A percentile compares a stretch with the other conserved stretches of the same genome.
These are phyloP conservation scores for Luvunga scandens DNA, from an alignment of 345 rosid species.

Conservation along the genomic window DNA sequence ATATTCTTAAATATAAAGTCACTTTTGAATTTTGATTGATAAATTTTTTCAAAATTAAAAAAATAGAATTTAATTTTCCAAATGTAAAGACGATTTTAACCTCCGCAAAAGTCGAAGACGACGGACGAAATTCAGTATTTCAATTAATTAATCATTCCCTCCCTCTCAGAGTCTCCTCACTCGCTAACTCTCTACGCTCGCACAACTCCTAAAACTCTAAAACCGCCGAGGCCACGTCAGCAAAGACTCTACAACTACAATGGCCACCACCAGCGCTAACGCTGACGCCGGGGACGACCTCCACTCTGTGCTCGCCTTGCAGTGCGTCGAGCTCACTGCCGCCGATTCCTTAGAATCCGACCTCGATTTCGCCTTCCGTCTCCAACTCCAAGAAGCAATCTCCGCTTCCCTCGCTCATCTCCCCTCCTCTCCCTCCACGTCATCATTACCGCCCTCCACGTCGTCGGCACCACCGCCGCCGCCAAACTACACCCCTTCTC, in stretches of 20 bases:
- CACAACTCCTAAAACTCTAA: not conserved
- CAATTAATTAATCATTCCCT: not conserved
- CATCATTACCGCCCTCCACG: slow-evolving; percentile 18
- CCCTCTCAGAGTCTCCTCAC: not conserved
- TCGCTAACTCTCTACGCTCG: not conserved
- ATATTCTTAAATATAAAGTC: too few species aligned
- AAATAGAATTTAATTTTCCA: not conserved
- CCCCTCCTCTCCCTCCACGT: not conserved
- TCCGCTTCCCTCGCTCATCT: slow-evolving; percentile 36
- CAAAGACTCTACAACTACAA: not conserved
- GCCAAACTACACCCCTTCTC: not conserved
- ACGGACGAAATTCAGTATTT: not conserved
- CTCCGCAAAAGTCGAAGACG: not conserved
- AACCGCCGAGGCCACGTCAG: not conserved
- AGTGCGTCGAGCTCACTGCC: slow-evolving; percentile 23
- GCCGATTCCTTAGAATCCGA: slow-evolving; percentile 36
- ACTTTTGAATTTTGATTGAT: too few species aligned
- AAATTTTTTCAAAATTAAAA: too few species aligned
- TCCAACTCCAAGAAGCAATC: slow-evolving; percentile 59
- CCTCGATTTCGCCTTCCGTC: slow-evolving; percentile 45
- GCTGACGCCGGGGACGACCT: slow-evolving; percentile 10
- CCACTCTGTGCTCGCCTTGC: slow-evolving; percentile 6
- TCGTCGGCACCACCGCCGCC: not conserved
- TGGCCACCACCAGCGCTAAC: not conserved
- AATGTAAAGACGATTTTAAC: not conserved